phyloP scores from a whole-genome alignment of 2,329 filamentous ascomycete species.

The Madurella fahalii region DNA sequence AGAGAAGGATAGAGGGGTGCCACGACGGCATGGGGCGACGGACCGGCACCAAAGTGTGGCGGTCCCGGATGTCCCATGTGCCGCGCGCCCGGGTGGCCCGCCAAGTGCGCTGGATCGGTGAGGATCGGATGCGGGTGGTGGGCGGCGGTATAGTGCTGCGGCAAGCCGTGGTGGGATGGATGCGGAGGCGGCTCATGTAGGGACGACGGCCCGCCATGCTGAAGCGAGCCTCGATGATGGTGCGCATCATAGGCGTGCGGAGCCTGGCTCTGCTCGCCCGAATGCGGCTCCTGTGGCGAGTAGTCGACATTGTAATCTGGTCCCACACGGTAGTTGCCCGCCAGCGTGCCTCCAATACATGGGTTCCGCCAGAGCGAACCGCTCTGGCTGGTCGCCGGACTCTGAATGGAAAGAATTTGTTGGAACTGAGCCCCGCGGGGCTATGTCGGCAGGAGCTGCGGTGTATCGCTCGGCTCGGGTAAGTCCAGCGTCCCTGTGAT shows the following conservation, averaged over 20 bases:
- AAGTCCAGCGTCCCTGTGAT: slow-evolving; percentile 21
- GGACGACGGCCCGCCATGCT: slow-evolving; percentile 43
- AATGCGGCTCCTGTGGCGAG: slow-evolving; percentile 62
- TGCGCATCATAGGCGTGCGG: slow-evolving; percentile 58
- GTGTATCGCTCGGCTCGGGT: slow-evolving; percentile 24
- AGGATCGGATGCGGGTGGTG: slow-evolving; percentile 52
- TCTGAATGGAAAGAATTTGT: slow-evolving; percentile 58
- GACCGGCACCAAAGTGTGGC: slow-evolving; percentile 49
- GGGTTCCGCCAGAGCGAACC: slow-evolving; percentile 72
- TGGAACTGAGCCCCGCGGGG: slow-evolving; percentile 51
- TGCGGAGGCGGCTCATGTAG: slow-evolving; percentile 46
- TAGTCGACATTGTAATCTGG: slow-evolving; percentile 72
- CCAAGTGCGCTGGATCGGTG: slow-evolving; percentile 53
- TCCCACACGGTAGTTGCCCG: slow-evolving; percentile 68
- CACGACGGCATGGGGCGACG: slow-evolving; percentile 44
- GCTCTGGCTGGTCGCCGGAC: slow-evolving; percentile 68
- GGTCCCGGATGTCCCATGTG: slow-evolving; percentile 50
- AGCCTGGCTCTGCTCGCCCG: slow-evolving; percentile 61
- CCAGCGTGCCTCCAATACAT: slow-evolving; percentile 69
- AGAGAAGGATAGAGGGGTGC: slow-evolving; percentile 51
- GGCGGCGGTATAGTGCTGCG: slow-evolving; percentile 44
- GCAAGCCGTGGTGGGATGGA: slow-evolving; percentile 39
- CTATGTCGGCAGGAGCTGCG: slow-evolving; percentile 37
- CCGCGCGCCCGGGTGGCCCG: slow-evolving; percentile 44
- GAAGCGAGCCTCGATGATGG: slow-evolving; percentile 46